phyloP scores from a whole-genome alignment of 768 basidiomycete genomes.

The Porpolomopsis calyptriformis region DNA sequence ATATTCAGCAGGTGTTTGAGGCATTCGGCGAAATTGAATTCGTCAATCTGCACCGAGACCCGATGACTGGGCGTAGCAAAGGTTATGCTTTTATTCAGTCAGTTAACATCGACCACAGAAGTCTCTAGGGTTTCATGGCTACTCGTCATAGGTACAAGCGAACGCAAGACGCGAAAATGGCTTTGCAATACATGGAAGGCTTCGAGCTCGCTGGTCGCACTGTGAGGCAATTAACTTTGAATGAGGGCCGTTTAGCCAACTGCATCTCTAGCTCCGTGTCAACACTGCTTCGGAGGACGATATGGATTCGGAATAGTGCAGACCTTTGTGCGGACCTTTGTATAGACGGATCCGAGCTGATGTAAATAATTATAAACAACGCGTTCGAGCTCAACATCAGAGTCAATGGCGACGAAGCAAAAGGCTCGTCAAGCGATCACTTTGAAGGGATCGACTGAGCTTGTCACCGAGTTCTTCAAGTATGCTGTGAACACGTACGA shows the following conservation, averaged over 20 bases:
- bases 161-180: conserved; percentile 91
- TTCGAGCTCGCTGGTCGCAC: conserved; percentile 95
- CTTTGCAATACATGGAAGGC: conserved; percentile 97
- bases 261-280: conserved; percentile 54
- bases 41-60: conserved; percentile 95
- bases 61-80: conserved; percentile 90
- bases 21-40: conserved; percentile 97
- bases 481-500: conserved; percentile 95
- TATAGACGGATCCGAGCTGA: too few relatives aligned
- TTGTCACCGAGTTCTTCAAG: conserved; percentile 99
- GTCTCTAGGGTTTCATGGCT: not conserved
- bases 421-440: conserved; percentile 71
- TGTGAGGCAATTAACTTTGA: conserved; percentile 33
- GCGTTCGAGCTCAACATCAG: not conserved
- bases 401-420: conserved; percentile 26
- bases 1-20: conserved; percentile 98
- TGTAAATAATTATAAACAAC: too few relatives aligned
- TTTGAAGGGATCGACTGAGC: conserved; percentile 85
- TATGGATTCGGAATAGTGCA: too few relatives aligned
- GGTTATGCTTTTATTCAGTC: conserved; percentile 98
- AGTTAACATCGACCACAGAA: conserved; percentile 18
- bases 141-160: conserved; percentile 60
- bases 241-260: conserved; percentile 5
- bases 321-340: too few relatives aligned
- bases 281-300: conserved; percentile 93